Conservation (phyloP, 805 yeast genomes). For the Myxozyma mucilagina region DNA sequence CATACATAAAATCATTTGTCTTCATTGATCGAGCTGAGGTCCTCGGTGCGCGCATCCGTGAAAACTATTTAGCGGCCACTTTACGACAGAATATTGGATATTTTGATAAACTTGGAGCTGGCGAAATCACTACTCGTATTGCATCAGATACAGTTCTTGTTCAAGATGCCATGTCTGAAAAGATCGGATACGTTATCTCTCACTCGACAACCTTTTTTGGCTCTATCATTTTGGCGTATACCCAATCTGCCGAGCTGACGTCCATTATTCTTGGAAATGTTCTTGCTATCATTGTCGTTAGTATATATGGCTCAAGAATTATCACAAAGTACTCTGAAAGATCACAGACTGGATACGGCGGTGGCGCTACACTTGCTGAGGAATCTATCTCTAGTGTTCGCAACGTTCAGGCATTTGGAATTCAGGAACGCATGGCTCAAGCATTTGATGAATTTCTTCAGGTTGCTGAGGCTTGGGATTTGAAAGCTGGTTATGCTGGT, state of each 20-base stretch:
- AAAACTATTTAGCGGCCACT: constrained; percentile 41
- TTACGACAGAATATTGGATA: constrained; percentile 46
- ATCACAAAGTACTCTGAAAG: constrained; percentile 31
- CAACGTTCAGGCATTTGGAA: constrained; percentile 47
- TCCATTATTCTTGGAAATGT: constrained; percentile 42
- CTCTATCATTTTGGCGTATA: constrained; percentile 43
- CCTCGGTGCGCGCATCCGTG: constrained; percentile 44
- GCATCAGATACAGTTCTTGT: constrained; percentile 45
- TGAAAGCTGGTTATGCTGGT: constrained; percentile 37
- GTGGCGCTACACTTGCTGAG: constrained; percentile 43
- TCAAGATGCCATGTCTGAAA: constrained; percentile 48
- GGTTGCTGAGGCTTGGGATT: constrained; percentile 34
- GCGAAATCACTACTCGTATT: constrained; percentile 47
- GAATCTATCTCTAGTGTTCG: constrained; percentile 46
- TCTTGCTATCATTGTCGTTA: constrained; percentile 37
- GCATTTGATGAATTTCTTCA: constrained; percentile 39
- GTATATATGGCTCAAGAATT: constrained; percentile 38
- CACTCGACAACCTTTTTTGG: constrained; percentile 45
- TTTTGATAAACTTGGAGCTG: constrained; percentile 47
- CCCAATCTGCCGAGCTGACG: constrained; percentile 43
- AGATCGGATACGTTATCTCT: constrained; percentile 43
- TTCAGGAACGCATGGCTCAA: constrained; percentile 42
- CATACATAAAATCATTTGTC: constrained; percentile 41
- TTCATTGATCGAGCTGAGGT: constrained; percentile 46
- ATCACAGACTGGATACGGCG: constrained; percentile 27